These are phyloP conservation scores for Populus euphratica DNA, from an alignment of 345 rosid genomes.

Conservation along the genomic window DNA sequence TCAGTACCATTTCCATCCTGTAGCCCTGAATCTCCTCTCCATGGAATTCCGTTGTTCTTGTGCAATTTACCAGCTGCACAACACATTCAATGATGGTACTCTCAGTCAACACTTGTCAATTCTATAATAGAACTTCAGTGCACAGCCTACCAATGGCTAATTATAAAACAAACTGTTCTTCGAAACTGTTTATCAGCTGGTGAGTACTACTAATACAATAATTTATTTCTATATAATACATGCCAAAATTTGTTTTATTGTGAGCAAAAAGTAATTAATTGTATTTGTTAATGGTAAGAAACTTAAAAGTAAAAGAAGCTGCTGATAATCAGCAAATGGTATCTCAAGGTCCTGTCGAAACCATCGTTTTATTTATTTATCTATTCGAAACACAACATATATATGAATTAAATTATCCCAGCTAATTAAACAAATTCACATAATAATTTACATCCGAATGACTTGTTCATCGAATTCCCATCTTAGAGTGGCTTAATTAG, in stretches of 20 bases:
- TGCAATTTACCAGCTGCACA: constrained; percentile 70
- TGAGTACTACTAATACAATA: neutral
- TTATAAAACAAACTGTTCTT: neutral
- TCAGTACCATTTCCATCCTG: constrained; percentile 53
- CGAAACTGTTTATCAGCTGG: neutral
- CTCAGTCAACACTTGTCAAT: neutral
- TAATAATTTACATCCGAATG: no score
- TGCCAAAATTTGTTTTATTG: no score
- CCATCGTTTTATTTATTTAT: no score
- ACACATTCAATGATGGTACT: neutral
- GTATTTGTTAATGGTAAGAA: neutral
- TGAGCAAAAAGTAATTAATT: neutral
- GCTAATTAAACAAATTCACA: no score
- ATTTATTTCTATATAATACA: no score
- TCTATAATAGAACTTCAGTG: neutral
- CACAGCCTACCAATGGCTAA: neutral
- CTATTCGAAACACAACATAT: no score
- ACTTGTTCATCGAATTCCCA: no score
- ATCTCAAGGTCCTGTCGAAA: no score
- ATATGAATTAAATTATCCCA: no score
- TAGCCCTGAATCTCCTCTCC: constrained; percentile 77
- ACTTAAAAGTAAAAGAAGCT: no score
- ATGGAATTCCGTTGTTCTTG: constrained; percentile 56
- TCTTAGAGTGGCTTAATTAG: no score
- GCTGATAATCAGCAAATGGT: no score